Evolutionary conservation across 2,329 filamentous ascomycete species (phyloP).

Genomic region (Fusarium guadeloupense): DNA sequence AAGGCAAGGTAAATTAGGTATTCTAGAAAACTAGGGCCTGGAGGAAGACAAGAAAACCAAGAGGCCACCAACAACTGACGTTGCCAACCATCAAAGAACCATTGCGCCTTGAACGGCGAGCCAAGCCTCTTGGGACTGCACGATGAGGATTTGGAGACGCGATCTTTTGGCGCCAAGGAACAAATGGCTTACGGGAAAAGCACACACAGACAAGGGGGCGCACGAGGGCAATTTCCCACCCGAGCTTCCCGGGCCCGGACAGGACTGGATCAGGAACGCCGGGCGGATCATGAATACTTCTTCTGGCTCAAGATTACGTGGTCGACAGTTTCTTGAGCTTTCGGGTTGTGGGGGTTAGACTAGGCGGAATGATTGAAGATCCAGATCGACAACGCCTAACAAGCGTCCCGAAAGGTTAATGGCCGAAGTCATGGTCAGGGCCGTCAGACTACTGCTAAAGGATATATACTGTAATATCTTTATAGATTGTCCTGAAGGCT

Average conservation of each 20-base stretch:
- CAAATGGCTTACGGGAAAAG: neutral
- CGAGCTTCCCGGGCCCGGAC: neutral
- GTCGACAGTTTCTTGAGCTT: neutral
- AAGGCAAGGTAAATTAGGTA: neutral
- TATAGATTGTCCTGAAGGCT: too few species aligned
- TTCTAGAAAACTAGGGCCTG: neutral
- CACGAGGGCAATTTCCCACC: slow-evolving; percentile 32
- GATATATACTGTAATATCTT: too few species aligned
- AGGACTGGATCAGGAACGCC: neutral
- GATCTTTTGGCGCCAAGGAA: neutral
- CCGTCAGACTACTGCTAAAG: too few species aligned
- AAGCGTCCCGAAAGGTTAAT: neutral
- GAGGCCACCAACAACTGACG: neutral
- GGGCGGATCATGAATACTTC: neutral
- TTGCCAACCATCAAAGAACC: neutral
- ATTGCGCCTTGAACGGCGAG: neutral
- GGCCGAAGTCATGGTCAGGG: neutral
- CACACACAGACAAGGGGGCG: neutral
- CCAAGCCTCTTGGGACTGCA: slow-evolving; percentile 19
- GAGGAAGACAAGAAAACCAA: neutral
- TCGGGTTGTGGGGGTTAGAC: slow-evolving; percentile 4
- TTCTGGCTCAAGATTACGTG: neutral
- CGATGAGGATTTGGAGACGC: slow-evolving; percentile 9
- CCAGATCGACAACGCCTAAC: neutral
- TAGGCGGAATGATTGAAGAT: neutral